These are phyloP conservation scores for Colletotrichum karsti DNA, from an alignment of 2,329 filamentous ascomycete species.

Conservation along the genomic window DNA sequence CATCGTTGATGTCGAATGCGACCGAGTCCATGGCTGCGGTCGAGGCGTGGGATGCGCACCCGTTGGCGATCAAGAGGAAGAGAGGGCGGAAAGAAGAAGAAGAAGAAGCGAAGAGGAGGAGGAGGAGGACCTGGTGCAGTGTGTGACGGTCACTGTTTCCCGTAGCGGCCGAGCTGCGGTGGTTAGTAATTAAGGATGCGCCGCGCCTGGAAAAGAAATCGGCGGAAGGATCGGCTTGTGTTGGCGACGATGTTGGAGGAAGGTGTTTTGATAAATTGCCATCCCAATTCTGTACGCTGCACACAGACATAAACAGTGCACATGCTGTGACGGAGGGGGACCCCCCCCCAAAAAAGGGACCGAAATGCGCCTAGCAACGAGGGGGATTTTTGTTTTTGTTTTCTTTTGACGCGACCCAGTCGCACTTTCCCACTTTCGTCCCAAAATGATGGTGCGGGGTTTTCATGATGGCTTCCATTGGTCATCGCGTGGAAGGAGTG, in stretches of 20 bases:
- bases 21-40: constrained; percentile 72
- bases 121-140: too few relatives aligned
- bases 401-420: constrained; percentile 35
- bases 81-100: constrained; percentile 18
- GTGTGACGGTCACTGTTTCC: too few relatives aligned
- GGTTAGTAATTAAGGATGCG: constrained; percentile 20
- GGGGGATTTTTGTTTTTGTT: constrained; percentile 37
- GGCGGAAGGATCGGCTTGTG: neutral
- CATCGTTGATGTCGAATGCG: constrained; percentile 95
- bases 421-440: neutral
- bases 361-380: constrained; percentile 36
- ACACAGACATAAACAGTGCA: neutral
- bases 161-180: neutral
- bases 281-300: too few relatives aligned
- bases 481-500: neutral
- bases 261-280: too few relatives aligned
- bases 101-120: too few relatives aligned
- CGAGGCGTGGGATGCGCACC: constrained; percentile 23
- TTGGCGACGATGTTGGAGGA: constrained; percentile 9
- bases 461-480: neutral
- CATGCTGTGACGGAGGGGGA: neutral
- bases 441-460: constrained; percentile 18
- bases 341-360: neutral
- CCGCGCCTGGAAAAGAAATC: constrained; percentile 8
- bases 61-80: constrained; percentile 4